These are phyloP conservation scores for Clonostachys rhizophaga DNA, from an alignment of 2,329 filamentous ascomycete species.

Conservation along the genomic window DNA sequence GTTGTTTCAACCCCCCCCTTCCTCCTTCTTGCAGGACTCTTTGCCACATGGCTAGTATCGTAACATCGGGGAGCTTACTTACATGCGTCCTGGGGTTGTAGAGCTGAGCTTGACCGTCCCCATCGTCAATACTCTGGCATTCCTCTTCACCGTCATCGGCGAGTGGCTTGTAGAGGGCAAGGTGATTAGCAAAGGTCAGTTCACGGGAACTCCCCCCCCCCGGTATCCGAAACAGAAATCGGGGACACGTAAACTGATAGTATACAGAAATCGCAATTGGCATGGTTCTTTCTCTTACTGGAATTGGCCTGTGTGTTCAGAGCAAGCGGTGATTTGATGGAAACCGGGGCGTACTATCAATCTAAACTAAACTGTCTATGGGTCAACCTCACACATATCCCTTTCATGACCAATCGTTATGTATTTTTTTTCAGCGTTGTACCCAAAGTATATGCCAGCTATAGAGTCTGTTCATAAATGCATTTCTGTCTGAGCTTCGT, in stretches of 20 bases:
- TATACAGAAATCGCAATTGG: slow-evolving; percentile 73
- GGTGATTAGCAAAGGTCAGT: slow-evolving; percentile 74
- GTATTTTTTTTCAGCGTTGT: no score
- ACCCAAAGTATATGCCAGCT: no score
- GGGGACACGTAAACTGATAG: not conserved
- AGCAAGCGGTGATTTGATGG: slow-evolving; percentile 35
- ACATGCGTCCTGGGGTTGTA: slow-evolving; percentile 22
- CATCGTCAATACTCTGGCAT: slow-evolving; percentile 90
- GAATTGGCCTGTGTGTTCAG: slow-evolving; percentile 81
- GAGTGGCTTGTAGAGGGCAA: slow-evolving; percentile 96
- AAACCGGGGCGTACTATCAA: no score
- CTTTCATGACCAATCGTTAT: no score
- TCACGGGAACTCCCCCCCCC: not conserved
- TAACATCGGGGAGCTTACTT: not conserved
- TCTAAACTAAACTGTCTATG: no score
- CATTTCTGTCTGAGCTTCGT: not conserved
- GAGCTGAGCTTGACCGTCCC: slow-evolving; percentile 91
- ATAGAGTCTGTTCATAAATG: not conserved
- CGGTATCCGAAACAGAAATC: not conserved
- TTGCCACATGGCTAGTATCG: not conserved
- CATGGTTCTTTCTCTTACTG: slow-evolving; percentile 72
- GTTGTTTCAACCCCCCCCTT: slow-evolving; percentile 35
- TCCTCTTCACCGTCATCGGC: slow-evolving; percentile 90
- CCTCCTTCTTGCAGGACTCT: not conserved
- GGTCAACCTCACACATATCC: no score